Evolutionary conservation across 176 grass and related monocot genomes (phyloP), one percentile per base, ranked within the genome.

Genomic region (Ananas comosus): DNA sequence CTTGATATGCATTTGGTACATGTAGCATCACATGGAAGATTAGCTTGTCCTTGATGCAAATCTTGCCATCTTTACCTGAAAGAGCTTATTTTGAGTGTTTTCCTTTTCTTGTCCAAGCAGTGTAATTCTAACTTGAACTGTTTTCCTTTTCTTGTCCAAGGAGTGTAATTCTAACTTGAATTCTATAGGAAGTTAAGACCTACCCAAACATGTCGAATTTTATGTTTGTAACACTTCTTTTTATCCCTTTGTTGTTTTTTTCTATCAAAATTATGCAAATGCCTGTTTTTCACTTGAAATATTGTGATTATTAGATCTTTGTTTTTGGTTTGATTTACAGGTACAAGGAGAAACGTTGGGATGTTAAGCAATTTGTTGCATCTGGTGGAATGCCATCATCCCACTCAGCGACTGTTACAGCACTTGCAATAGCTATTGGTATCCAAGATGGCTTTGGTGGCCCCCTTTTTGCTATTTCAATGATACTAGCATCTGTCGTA

Each of bases 371-470:
- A 70, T 79, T 99, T 67, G 85, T 99, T 81, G 86, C 86, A 72
- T 88, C 94, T 67, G 94, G 94, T 49, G 94, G 94, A 18, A 99
- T 99, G 94, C 89, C 94, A 70, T 99, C 94, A 29, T 99, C 94
- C 51, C 94, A 99, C 72, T 99, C 89, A 17, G 89, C 89, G 65
- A 99, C 90, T 24, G 94, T 91, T 21, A 85, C 87, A 77, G 94
- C 94, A 65, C 87, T 99, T 80, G 87, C 94, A 48, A 78, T 86
- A 57, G 78, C 86, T 80, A 75, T 88, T 23, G 94, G 87, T 80
- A 82, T 99, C 12, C 77, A 93, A 83, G 87, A 99, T 83, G 94
- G 94, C 68, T 82, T 84, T 64, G 77, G 75, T 12, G 91, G 78
- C 63, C 82, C 89, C 13, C 79, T 70, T 19, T 93, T 99, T 86